phyloP scores from a whole-genome alignment of 495 filamentous ascomycete genomes.

The Cairneyella variabilis region DNA sequence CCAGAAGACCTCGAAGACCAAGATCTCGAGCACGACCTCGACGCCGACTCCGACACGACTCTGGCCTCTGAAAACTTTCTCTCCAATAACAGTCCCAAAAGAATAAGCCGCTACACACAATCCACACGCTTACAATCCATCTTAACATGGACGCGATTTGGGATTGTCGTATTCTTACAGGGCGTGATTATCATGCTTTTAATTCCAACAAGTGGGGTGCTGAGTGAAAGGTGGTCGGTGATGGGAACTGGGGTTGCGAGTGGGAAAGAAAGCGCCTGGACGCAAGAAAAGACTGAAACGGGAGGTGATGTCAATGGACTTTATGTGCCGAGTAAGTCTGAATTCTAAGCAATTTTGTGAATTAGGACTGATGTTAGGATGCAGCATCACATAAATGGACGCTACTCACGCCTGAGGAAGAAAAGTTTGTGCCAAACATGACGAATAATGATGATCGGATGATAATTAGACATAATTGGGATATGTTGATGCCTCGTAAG shows the following conservation, averaged over 20 bases:
- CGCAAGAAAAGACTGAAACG: constrained; percentile 21
- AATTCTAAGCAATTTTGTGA: neutral
- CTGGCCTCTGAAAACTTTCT: constrained; percentile 15
- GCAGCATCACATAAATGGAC: constrained; percentile 27
- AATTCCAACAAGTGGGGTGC: constrained; percentile 5
- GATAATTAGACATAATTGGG: constrained; percentile 27
- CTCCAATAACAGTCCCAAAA: neutral
- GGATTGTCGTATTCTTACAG: constrained; percentile 19
- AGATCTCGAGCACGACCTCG: constrained; percentile 17
- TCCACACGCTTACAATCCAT: neutral
- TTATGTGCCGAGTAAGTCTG: constrained; percentile 25
- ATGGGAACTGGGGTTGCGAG: neutral
- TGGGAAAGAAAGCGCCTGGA: neutral
- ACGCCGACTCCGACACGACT: constrained; percentile 18
- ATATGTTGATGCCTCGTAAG: constrained; percentile 30
- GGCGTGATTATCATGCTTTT: constrained; percentile 19
- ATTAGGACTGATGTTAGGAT: too few relatives aligned
- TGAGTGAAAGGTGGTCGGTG: constrained; percentile 7
- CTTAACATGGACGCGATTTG: constrained; percentile 19
- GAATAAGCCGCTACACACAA: neutral
- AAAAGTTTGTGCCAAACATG: constrained; percentile 30
- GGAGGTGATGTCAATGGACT: constrained; percentile 30
- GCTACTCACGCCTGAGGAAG: constrained; percentile 25
- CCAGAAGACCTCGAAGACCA: constrained; percentile 3
- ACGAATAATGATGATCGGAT: constrained; percentile 25